Percentiles rank a stretch among this genome's conserved stretches.
Conservation (phyloP, 176 grass and related monocot species). For the Oryza longistaminata region DNA sequence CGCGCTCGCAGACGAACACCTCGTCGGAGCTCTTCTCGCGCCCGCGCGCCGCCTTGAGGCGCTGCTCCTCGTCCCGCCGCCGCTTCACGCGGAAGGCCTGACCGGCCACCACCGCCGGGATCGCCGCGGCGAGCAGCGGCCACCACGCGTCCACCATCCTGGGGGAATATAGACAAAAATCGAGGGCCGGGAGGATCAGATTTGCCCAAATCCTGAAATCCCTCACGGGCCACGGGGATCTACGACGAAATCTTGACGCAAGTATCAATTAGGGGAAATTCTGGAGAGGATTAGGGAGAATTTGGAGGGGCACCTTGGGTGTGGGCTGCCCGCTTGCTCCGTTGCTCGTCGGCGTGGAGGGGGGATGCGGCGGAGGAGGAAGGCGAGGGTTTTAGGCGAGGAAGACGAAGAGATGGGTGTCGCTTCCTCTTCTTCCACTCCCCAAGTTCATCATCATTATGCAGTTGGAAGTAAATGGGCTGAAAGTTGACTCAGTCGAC, state of each 20-base stretch:
- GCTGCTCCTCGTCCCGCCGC: constrained; percentile 56
- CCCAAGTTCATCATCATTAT: too few species aligned
- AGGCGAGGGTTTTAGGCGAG: constrained; percentile 27
- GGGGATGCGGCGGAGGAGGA: background rate
- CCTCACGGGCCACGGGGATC: background rate
- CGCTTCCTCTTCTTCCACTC: background rate
- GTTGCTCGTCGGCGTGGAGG: background rate
- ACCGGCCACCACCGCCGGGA: constrained; percentile 58
- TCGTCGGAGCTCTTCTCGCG: constrained; percentile 79
- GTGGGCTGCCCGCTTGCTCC: background rate
- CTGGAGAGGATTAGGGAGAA: background rate
- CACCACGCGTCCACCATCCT: constrained; percentile 65
- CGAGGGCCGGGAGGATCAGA: constrained; percentile 8
- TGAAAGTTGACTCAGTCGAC: background rate
- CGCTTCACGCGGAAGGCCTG: constrained; percentile 60
- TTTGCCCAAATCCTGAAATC: background rate
- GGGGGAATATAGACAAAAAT: constrained; percentile 21
- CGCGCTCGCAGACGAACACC: constrained; percentile 82
- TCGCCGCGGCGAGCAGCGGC: constrained; percentile 59
- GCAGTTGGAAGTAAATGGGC: background rate
- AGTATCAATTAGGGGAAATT: background rate
- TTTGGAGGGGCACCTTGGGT: background rate
- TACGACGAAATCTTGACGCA: background rate
- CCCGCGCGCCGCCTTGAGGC: constrained; percentile 54
- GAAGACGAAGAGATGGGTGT: background rate